Conservation (phyloP, 352 stramenopile genomes). For the Pythium insidiosum region DNA sequence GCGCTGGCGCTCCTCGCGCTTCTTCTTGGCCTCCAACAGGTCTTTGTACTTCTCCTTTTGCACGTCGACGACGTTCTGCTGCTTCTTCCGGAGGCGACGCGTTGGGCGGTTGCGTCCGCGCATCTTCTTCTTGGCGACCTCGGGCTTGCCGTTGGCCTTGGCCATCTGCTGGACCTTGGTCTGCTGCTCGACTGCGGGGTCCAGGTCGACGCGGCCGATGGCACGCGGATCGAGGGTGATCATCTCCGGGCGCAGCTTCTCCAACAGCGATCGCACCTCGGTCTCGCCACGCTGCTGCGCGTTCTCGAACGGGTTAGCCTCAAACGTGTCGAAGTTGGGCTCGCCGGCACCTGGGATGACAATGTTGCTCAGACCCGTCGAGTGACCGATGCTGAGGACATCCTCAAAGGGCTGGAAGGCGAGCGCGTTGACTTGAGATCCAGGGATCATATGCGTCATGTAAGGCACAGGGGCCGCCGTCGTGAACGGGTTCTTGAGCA, state of each 20-base stretch:
- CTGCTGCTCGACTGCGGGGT: slow-evolving; percentile 82
- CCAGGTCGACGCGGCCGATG: slow-evolving; percentile 91
- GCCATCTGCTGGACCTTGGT: slow-evolving; percentile 72
- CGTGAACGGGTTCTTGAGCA: slow-evolving; percentile 89
- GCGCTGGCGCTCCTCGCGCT: slow-evolving; percentile 56
- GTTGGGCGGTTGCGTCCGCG: slow-evolving; percentile 95
- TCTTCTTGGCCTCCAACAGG: slow-evolving; percentile 69
- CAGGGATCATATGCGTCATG: slow-evolving; percentile 87
- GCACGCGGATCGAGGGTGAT: slow-evolving; percentile 94
- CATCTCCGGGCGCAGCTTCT: slow-evolving; percentile 98
- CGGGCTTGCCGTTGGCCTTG: slow-evolving; percentile 63
- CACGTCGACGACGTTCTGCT: slow-evolving; percentile 97
- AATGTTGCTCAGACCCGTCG: slow-evolving; percentile 69
- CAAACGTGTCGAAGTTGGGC: slow-evolving; percentile 97
- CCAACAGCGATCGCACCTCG: slow-evolving; percentile 94
- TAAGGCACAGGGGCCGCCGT: slow-evolving; percentile 76
- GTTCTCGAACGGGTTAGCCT: slow-evolving; percentile 97
- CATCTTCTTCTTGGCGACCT: slow-evolving; percentile 94
- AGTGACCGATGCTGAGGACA: slow-evolving; percentile 93
- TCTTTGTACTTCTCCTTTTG: slow-evolving; percentile 90
- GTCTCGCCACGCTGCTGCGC: slow-evolving; percentile 94
- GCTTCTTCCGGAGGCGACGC: slow-evolving; percentile 94
- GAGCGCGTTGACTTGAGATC: slow-evolving; percentile 79
- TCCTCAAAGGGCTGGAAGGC: slow-evolving; percentile 99
- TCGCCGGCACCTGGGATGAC: slow-evolving; percentile 96